Evolutionary conservation across 1,284 basidiomycete species (phyloP), one percentile per base, ranked within the genome.

Genomic region (Heterobasidion irregulare): DNA sequence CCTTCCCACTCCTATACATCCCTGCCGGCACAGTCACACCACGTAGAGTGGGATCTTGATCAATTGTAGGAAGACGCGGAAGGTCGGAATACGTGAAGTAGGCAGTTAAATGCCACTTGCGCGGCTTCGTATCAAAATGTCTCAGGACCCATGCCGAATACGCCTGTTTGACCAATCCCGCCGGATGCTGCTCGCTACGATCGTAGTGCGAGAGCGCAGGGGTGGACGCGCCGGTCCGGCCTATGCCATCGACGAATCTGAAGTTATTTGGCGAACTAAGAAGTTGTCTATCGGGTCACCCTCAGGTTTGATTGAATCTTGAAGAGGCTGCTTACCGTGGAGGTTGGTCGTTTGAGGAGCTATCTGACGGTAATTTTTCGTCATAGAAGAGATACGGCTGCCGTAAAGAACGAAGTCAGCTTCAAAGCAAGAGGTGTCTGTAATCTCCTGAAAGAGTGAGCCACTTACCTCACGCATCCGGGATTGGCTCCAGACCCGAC

Each of bases 341-440:
- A 55, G 67, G 61, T 56, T 70, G 67, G 59, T 72, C 70, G 51
- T 52, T 57, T 33, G 64, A 56, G n/a, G 16, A 63, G 51, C 70
- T 71, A 58, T 80, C 77, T 54, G 72, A 73, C 38, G 75, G 73
- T 53, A 78, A 63, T 61, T 78, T 81, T 64, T 84, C 80, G 62
- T 85, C 83, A 65, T 85, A 84, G 66, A 83, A 84, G 41, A 85
- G 71, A 66, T 83, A 84, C 4, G 83, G 82, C 79, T 81, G 58
- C 41, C 53, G 55, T 15, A 19, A 54, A 44, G 53, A 47, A 47
- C 41, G 53, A 41, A 52, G 56, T 55, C 56, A 56, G 54, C 16
- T 47, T 54, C 9, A 53, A 57, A 53, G 41, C 18, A 18, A 10
- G 18, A 47, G 9, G n/a, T 10, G 12, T 47, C 26, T 19, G 46